phyloP scores from a whole-genome alignment of 2,329 filamentous ascomycete species.

The Penicillium glabrum region DNA sequence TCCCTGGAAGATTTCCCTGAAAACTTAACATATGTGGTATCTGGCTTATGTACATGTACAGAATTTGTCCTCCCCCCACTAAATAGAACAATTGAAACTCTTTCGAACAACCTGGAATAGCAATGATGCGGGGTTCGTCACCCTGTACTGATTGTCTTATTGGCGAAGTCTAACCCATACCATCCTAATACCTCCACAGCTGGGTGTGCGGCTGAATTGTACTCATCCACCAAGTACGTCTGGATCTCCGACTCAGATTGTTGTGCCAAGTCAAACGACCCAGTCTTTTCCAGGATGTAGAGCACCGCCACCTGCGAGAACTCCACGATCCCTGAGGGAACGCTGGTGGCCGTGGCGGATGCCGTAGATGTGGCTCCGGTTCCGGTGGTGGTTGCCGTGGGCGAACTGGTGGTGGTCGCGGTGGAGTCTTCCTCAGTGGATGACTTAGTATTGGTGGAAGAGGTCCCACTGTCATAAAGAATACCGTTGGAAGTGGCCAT shows the following conservation, averaged over 20 bases:
- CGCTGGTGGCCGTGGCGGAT: not conserved
- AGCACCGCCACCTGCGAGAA: conserved; percentile 44
- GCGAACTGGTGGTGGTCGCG: not conserved
- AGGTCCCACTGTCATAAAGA: conserved; percentile 30
- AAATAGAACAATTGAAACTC: not conserved
- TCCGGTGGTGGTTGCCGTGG: conserved; percentile 23
- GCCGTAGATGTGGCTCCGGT: conserved; percentile 17
- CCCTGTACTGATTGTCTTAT: conserved; percentile 33
- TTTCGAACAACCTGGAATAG: not conserved
- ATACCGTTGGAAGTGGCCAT: conserved; percentile 39
- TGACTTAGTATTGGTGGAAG: not conserved
- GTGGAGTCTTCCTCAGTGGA: conserved; percentile 3
- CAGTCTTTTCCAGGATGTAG: conserved; percentile 38
- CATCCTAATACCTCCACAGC: conserved; percentile 23
- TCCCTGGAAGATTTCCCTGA: not conserved
- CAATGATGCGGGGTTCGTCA: not conserved
- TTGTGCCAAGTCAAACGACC: conserved; percentile 29
- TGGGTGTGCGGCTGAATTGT: conserved; percentile 21
- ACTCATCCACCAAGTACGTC: conserved; percentile 29
- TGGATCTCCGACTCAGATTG: conserved; percentile 31
- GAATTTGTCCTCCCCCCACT: not conserved
- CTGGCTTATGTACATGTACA: not conserved
- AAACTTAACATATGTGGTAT: not conserved
- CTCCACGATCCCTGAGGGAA: conserved; percentile 27
- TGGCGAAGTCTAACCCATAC: conserved; percentile 37